Percentiles rank a stretch among this genome's conserved stretches.
These are phyloP conservation scores for Monosporascus sp. DNA, from an alignment of 2,329 filamentous ascomycete species.

Conservation along the genomic window DNA sequence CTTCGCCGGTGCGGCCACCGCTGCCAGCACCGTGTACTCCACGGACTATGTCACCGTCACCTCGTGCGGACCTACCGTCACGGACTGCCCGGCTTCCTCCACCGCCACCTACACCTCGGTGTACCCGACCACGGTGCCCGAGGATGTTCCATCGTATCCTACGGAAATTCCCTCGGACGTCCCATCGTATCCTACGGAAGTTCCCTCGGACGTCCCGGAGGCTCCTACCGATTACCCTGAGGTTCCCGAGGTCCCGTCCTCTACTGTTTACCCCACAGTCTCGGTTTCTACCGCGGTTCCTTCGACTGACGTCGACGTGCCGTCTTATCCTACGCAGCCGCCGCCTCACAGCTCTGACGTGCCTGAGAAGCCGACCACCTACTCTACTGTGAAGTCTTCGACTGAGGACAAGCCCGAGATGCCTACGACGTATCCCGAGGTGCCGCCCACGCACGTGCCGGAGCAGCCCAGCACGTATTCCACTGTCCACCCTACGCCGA, in stretches of 20 bases:
- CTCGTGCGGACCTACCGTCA: slow-evolving; percentile 54
- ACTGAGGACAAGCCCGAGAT: slow-evolving; percentile 1
- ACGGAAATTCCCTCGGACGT: slow-evolving; percentile 7
- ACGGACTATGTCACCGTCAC: slow-evolving; percentile 57
- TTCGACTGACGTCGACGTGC: slow-evolving; percentile 2
- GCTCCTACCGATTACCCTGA: too few relatives aligned
- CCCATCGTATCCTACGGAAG: neutral
- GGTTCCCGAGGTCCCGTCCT: neutral
- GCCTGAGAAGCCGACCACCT: slow-evolving; percentile 33
- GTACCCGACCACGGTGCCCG: slow-evolving; percentile 29
- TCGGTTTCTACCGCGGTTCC: slow-evolving; percentile 35
- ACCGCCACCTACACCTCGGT: slow-evolving; percentile 36
- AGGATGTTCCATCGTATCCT: slow-evolving; percentile 7
- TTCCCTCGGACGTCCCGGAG: neutral
- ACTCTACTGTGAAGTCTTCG: slow-evolving; percentile 30
- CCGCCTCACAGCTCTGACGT: too few relatives aligned
- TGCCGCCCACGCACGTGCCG: slow-evolving; percentile 17
- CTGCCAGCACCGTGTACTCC: slow-evolving; percentile 46
- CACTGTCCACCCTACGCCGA: too few relatives aligned
- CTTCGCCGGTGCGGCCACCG: slow-evolving; percentile 42
- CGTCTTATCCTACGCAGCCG: neutral
- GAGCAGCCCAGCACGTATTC: too few relatives aligned
- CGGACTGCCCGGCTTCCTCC: slow-evolving; percentile 52
- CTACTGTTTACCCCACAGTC: slow-evolving; percentile 21
- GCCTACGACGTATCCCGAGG: slow-evolving; percentile 34